Base-by-base conservation (phyloP, 805 yeast species). In the Starmerella vaccinii region DNA sequence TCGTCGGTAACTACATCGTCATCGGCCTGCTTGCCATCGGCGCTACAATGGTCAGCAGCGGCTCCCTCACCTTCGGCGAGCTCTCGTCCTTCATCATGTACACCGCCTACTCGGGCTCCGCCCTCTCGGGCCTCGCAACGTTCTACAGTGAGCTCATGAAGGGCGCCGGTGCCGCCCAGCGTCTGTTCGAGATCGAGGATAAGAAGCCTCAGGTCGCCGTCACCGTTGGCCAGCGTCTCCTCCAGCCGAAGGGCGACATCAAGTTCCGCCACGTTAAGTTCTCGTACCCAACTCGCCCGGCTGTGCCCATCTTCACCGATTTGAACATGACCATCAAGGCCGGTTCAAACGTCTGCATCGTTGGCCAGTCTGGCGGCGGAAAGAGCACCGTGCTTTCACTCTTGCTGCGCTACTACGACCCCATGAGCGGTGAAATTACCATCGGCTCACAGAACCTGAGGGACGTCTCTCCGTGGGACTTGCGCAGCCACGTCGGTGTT, bases 321-420 rank as follows among this genome's bases (percentile, higher is more conserved):
- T 67, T 89, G 49, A 71, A 77, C 56, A 71, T 90, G 50, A 71
- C 68, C 1, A 80, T 90, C 41, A 64, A 71, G 15, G 79, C 84
- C 30, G 97, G 97, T 13, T 89, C 86, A 58, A 90, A 90, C 60
- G 80, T 89, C 15, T 89, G 97, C 63, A 79, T 90, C 52, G 97
- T 89, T 16, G 97, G 97, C 1, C 96, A 95, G n/a, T 82, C 94
- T 30, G 97, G 97, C 1, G 84, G 95, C 54, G 97, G 97, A 23
- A 90, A 90, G 65, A 85, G 95, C 16, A 89, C 97, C 0, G 77
- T 90, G 2, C 75, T 89, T 6, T 85, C 89, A 47, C 68, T 90
- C 47, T 68, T 90, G 41, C 67, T 89, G 58, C 72, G 97, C 52
- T 85, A 84, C 63, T 90, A 90, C 66, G 95, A 88, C 60, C 89